Base-by-base conservation (phyloP, 495 filamentous ascomycete genomes). In the Penicillium pancosmium region DNA sequence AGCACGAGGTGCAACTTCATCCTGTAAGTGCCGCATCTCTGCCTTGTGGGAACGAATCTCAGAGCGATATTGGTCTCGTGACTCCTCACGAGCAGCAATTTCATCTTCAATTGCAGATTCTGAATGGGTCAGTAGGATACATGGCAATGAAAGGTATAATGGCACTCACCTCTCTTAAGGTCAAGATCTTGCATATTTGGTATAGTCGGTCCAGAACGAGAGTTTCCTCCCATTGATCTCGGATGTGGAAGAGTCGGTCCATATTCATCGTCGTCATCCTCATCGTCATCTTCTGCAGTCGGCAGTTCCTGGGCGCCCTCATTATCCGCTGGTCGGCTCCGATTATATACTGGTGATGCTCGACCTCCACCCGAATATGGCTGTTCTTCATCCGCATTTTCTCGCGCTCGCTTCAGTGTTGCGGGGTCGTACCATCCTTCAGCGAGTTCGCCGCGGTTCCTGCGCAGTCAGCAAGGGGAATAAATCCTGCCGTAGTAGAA, bases 391-490 rank as follows among this genome's bases (percentile, higher is more conserved):
- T 62, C 58, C 11, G 62, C 60, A 46, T 52, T 71, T 15, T 60
- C 59, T 34, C 71, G 68, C n/a, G 83, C 83, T 51, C 81, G 83
- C 40, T 79, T 69, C 19, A 88, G 76, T 2, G 81, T 86, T 62
- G 72, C 75, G 19, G 92, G 88, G 63, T 92, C 90, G 71, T 98
- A 98, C 93, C 94, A 98, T 23, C 92, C 92, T 71, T 92, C 88
- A 2, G 91, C 89, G 54, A 98, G 80, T 80, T 96, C 92, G 75
- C 90, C 91, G 68, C 85, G 87, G 78, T 98, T 98, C 89, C 89
- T 92, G 52, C 34, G 19, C 68, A 63, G 56, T 11, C 73, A 54
- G 73, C 50, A 48, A 56, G 48, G 16, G 8, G 15, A 5, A 21
- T 47, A 9, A 52, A 52, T 55, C 11, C 46, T 18, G 31, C 23